Evolutionary conservation across 106 monocot species (phyloP), one percentile per base, ranked within the genome.

Genomic region (Agapanthus africanus): DNA sequence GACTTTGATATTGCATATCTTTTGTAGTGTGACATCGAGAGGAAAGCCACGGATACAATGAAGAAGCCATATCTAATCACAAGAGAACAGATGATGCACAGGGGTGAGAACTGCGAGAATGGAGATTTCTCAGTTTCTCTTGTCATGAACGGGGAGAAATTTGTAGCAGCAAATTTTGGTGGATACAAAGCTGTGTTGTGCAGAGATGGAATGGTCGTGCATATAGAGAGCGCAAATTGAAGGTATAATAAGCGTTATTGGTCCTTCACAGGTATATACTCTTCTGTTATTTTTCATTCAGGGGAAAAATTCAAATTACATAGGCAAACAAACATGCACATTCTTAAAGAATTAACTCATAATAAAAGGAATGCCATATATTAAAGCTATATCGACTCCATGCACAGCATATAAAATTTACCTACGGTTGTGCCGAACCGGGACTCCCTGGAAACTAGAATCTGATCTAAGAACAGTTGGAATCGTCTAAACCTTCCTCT

Each of bases 101-200:
- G 71, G 65, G 66, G 54, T 39, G 23, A 67, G 9, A 35, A 65
- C 59, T 32, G 13, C 34, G 71, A 67, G 19, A 28, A 1, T 26
- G 71, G 59, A 67, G 83, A 79, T 27, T 83, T 51, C 14, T 51
- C 83, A 11, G 26, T 25, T 65, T 22, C 25, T 10, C 64, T 65
- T 40, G 39, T 65, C 25, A 39, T 65, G 37, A 65, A 65, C 16
- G 34, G 23, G 25, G 39, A 65, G 64, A 65, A 31, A 22, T 13
- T 65, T 65, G 39, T 65, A 3, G 64, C 15, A 14, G 64, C 64
- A 65, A 31, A 22, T 16, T 65, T 37, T 65, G 64, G 64, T 40
- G 64, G 64, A 13, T 40, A 65, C 39, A 65, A 31, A 40, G 38
- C 64, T 39, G 64, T 65, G 6, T 11, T 65, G 21, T 65, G 64